Evolutionary conservation across 306 rosid genomes (phyloP), one percentile per base, ranked within the genome.

Genomic region (Cicer bijugum): DNA sequence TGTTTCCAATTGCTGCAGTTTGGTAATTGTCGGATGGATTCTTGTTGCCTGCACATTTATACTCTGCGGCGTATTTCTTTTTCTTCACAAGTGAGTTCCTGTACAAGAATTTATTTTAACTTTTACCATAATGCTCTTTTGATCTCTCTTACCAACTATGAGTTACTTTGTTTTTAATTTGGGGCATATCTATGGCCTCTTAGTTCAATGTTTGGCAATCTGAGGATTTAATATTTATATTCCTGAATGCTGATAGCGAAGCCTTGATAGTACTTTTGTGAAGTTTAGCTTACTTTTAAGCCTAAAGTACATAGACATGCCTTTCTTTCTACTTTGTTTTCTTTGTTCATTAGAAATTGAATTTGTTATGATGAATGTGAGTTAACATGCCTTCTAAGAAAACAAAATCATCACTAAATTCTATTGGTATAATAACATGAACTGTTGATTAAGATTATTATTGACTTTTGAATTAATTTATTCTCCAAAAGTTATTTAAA

Each of bases 21-120:
- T 87, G 85, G 87, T 82, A 60, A 20, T 87, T 67, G 19, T 78
- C 2, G 97, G 97, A 40, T 91, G 97, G 97, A 39, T 91, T 78
- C 92, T 91, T 58, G 89, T 89, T 42, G 75, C 94, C 0, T 78
- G 82, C 12, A 87, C 97, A 50, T 91, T 89, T 72, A 80, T 91
- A 71, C 84, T 91, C 15, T 87, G 94, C 46, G 94, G 94, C 53
- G 78, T 83, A 72, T 91, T 91, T 85, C 86, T 91, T 57, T 85
- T 89, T 77, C 92, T 91, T 64, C 94, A 87, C 69, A 91, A 87
- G 97, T 91, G 80, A 84, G 90, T 77, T 68, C 11, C 10, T 63
- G 40, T n/a, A 72, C 65, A 44, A n/a, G 15, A 12, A 66, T 58
- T 42, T 48, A 17, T 66, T 69, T 62, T 50, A 50, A 6, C 15